Base-by-base conservation (phyloP, 495 filamentous ascomycete species). In the Terfezia boudieri region DNA sequence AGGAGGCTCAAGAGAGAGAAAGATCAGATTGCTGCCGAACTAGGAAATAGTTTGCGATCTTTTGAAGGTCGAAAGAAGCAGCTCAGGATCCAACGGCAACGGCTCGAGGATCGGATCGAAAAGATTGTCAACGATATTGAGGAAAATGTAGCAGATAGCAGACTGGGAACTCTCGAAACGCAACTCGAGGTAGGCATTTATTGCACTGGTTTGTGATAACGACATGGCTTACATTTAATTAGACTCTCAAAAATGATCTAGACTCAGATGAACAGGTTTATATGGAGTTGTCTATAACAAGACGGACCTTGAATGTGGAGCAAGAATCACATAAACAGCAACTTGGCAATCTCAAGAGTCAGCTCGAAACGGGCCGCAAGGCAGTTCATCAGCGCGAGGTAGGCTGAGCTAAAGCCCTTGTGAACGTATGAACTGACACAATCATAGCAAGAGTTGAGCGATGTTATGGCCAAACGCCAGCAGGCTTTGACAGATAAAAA, bases 101-200 rank as follows among this genome's bases (percentile, higher is more conserved):
- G 71, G 57, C 72, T 75, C 52, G 70, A 80, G 50, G 74, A 79
- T 46, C 68, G 71, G 17, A 62, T 77, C 22, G 76, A 78, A 12
- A 71, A 71, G 50, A 70, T 83, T 9, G 71, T 76, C 52, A 72
- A 75, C 36, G 74, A 76, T 32, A 67, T 85, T 16, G 79, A 82
- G 55, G 74, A 76, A 41, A 71, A 70, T 50, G 73, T 74, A 2
- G 73, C 77, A 57, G 81, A 80, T 66, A 79, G 78, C 14, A 67
- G 68, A 56, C 67, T 86, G 35, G 77, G 82, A 37, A 69, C 69
- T 22, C 67, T 86, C n/a, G 70, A 76, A 51, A 61, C 64, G 8
- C 60, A 68, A 52, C 71, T 83, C 0, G 57, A 65, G 55, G 62
- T 59, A 35, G 36, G 53, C 35, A 38, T 12, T 14, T 0, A 43